Percentiles rank a stretch among this genome's conserved stretches.
phyloP scores from a whole-genome alignment of 2,329 filamentous ascomycete genomes.

The Cladophialophora yegresii region DNA sequence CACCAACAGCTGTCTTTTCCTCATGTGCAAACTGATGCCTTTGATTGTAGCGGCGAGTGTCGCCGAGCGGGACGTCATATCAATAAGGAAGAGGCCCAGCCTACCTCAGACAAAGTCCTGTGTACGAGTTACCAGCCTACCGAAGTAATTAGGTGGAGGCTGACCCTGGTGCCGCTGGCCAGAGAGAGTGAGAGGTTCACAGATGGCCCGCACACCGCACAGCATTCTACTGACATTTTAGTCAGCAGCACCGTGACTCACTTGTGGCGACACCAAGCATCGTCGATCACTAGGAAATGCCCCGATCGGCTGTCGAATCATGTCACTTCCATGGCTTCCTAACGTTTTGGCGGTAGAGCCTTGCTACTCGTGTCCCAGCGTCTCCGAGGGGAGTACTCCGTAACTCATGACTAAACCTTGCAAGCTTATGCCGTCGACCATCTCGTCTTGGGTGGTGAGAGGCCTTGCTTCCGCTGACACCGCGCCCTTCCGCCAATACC shows the following conservation, averaged over 20 bases:
- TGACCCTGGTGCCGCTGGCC: too few relatives aligned
- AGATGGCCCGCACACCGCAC: background rate
- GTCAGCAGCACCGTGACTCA: slow-evolving; percentile 6
- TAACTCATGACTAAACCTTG: slow-evolving; percentile 17
- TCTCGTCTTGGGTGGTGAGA: slow-evolving; percentile 15
- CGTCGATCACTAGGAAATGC: slow-evolving; percentile 15
- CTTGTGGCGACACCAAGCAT: background rate
- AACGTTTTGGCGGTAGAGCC: slow-evolving; percentile 18
- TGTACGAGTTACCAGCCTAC: too few relatives aligned
- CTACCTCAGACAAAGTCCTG: too few relatives aligned
- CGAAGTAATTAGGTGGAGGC: too few relatives aligned
- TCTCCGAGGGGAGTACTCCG: slow-evolving; percentile 11
- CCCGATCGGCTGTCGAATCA: slow-evolving; percentile 10
- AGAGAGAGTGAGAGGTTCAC: too few relatives aligned
- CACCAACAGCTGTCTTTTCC: background rate
- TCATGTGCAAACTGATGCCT: background rate
- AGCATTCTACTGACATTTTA: background rate
- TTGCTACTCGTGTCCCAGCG: slow-evolving; percentile 8
- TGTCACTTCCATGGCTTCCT: background rate
- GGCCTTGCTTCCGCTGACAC: slow-evolving; percentile 6
- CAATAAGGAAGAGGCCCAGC: too few relatives aligned
- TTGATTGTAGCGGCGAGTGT: background rate
- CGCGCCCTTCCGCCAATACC: slow-evolving; percentile 17
- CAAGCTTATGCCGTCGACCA: slow-evolving; percentile 2
- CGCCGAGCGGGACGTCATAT: too few relatives aligned